phyloP scores from a whole-genome alignment of 1,284 basidiomycete species.

The Exobasidium rhododendri region DNA sequence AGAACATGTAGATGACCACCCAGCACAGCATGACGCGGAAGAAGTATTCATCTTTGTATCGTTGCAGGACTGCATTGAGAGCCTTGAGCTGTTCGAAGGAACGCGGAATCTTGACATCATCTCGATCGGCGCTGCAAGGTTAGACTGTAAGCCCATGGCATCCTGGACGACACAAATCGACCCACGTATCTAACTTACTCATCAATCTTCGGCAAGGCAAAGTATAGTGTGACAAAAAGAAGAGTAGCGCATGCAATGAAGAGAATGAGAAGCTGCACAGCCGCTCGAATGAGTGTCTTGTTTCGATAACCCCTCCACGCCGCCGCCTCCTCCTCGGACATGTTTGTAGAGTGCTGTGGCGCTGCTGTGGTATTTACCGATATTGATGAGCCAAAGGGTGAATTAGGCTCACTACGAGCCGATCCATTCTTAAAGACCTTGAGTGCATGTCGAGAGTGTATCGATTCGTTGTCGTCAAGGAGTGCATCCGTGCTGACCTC shows the following conservation, averaged over 20 bases:
- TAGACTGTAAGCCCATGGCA: not conserved
- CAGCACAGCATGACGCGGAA: conserved; percentile 54
- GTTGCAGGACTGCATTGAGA: conserved; percentile 52
- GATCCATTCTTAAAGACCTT: conserved; percentile 8
- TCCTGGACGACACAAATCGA: not conserved
- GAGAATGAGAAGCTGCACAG: conserved; percentile 25
- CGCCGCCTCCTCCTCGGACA: conserved; percentile 2
- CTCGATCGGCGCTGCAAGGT: conserved; percentile 28
- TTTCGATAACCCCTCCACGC: conserved; percentile 2
- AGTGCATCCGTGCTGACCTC: not conserved
- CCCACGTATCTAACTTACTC: conserved; percentile 5
- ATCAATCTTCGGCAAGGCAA: conserved; percentile 39
- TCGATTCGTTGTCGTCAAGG: not conserved
- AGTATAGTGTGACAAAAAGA: conserved; percentile 32
- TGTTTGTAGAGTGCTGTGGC: not conserved
- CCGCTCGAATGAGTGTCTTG: conserved; percentile 28
- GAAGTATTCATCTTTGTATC: conserved; percentile 56
- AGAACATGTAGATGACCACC: conserved; percentile 73
- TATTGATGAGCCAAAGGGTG: not conserved
- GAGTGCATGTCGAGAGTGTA: conserved; percentile 12
- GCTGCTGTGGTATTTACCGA: not conserved
- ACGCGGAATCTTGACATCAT: conserved; percentile 52
- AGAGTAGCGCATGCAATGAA: conserved; percentile 36
- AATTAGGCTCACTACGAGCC: not conserved
- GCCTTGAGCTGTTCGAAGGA: conserved; percentile 55